Evolutionary conservation across 768 basidiomycete species (phyloP), one percentile per base, ranked within the genome.

Genomic region (Agaricus subrufescens): DNA sequence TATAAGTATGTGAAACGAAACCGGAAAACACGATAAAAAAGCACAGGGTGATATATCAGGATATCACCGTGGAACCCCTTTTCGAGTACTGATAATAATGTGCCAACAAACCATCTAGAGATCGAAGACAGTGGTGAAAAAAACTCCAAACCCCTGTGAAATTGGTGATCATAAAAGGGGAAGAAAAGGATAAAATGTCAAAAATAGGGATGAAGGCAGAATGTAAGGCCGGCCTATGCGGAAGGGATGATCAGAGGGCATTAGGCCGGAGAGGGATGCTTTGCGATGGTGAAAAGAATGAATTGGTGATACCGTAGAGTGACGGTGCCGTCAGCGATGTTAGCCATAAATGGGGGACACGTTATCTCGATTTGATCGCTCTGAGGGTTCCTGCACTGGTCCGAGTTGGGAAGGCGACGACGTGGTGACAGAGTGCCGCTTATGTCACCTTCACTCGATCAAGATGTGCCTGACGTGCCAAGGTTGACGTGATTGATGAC

Each of bases 381-480:
- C 46, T 54, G 46, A 54, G 29, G 31, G 19, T 11, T 19, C 14
- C n/a, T 34, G 30, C 43, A 39, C 27, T 49, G 47, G 47, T 31
- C 54, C 54, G 47, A 49, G 49, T 56, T 56, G 55, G 55, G 55
- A 56, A 50, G 55, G 48, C 47, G 48, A 56, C 15, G 55, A 56
- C 19, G 47, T 56, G 39, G 46, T 37, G 52, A 15, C 50, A 42
- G 40, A 50, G 50, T 38, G 37, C 2, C 19, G 46, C 47, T 56
- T 56, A 56, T 34, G 44, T 56, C 29, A 56, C 50, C 39, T 40
- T n/a, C 48, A 29, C 55, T 60, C 59, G 60, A 61, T 63, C 58
- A 57, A 34, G 46, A 61, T 54, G 62, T 63, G 49, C 62, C 62
- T 63, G 55, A n/a, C 39, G 43, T 42, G 49, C 25, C 42, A 50